These are phyloP conservation scores for Eutrema salsugineum DNA, from an alignment of 441 rosid species.

Conservation along the genomic window DNA sequence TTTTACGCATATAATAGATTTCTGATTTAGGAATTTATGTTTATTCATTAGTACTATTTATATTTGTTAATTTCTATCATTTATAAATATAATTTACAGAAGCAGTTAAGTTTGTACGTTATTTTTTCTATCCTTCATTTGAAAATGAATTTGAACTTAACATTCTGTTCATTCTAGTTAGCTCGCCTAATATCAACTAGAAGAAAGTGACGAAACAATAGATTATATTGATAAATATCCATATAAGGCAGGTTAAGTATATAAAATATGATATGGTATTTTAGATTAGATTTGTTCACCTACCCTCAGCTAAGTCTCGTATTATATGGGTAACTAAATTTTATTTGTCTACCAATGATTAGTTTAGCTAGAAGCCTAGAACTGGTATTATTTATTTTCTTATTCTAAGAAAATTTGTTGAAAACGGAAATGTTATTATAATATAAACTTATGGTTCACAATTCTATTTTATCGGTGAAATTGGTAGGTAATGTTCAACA, in stretches of 20 bases:
- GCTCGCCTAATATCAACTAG: not conserved
- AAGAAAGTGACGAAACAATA: not conserved
- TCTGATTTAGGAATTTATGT: not conserved
- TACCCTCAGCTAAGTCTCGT: not conserved
- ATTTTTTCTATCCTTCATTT: not conserved
- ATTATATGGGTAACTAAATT: not conserved
- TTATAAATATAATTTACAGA: not conserved
- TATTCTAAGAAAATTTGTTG: not conserved
- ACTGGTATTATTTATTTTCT: not conserved
- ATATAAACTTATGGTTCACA: not conserved
- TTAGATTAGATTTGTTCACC: slow-evolving; percentile 5
- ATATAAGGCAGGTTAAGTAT: not conserved
- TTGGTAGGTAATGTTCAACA: slow-evolving; percentile 30
- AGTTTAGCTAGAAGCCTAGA: not conserved
- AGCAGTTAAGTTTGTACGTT: not conserved
- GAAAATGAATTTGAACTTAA: not conserved
- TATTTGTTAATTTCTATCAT: not conserved
- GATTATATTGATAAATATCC: not conserved
- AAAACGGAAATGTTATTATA: too few species aligned
- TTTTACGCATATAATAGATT: not conserved
- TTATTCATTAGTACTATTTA: not conserved
- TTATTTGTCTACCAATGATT: not conserved
- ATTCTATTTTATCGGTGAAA: not conserved
- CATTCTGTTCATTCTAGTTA: not conserved
- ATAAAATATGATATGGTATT: not conserved